A percentile compares a stretch with the other conserved stretches of the same genome.
Evolutionary conservation across 2,329 filamentous ascomycete species (phyloP).

Genomic region (Epichloe uncinata): DNA sequence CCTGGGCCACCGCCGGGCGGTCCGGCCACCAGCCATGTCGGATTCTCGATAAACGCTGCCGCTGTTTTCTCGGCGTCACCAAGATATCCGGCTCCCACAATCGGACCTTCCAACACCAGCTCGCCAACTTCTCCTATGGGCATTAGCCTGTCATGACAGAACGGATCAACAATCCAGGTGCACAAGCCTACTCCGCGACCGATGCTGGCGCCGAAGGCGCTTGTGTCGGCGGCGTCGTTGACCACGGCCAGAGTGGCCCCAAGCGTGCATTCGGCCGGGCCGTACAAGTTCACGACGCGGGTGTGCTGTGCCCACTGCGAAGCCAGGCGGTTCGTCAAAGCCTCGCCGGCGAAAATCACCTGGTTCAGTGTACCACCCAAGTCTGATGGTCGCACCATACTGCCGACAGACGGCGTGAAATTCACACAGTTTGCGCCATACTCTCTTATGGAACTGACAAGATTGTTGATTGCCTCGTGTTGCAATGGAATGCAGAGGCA

Average conservation of each 20-base stretch:
- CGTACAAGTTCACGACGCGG: slow-evolving; percentile 12
- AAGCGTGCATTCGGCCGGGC: slow-evolving; percentile 11
- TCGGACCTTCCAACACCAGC: slow-evolving; percentile 28
- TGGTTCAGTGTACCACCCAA: slow-evolving; percentile 6
- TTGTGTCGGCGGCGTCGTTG: background rate
- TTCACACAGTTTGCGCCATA: slow-evolving; percentile 7
- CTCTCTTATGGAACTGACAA: slow-evolving; percentile 5
- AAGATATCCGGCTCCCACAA: slow-evolving; percentile 36
- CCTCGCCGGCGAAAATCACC: slow-evolving; percentile 10
- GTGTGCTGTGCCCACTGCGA: slow-evolving; percentile 5
- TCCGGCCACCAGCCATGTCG: slow-evolving; percentile 8
- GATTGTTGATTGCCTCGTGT: slow-evolving; percentile 6
- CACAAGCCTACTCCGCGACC: slow-evolving; percentile 3
- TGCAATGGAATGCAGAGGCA: slow-evolving; percentile 11
- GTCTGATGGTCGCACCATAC: slow-evolving; percentile 4
- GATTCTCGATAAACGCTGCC: slow-evolving; percentile 14
- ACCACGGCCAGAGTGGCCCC: background rate
- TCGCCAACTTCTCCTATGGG: slow-evolving; percentile 18
- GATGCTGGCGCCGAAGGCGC: background rate
- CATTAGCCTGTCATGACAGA: slow-evolving; percentile 8
- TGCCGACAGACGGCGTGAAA: slow-evolving; percentile 11
- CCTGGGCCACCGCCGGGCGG: background rate
- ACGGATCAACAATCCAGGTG: slow-evolving; percentile 14
- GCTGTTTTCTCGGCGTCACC: slow-evolving; percentile 22
- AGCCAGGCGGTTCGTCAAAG: slow-evolving; percentile 2